These are phyloP conservation scores for Mycena leptocephala DNA, from an alignment of 768 basidiomycete species.

Conservation along the genomic window DNA sequence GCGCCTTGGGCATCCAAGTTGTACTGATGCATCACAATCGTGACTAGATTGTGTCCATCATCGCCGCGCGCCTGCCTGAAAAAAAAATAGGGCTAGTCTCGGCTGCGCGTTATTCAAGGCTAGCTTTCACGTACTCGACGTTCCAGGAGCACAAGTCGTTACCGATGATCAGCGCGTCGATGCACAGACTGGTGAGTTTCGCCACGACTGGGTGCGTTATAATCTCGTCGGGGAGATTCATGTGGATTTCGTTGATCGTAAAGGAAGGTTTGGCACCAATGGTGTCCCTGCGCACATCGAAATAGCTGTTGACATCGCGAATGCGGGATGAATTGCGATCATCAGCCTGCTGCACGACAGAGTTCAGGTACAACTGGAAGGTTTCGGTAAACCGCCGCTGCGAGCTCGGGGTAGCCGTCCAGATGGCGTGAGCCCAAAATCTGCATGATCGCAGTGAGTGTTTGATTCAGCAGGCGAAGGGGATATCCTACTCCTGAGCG, in stretches of 20 bases:
- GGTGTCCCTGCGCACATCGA: conserved; percentile 58
- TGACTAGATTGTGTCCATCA: conserved; percentile 62
- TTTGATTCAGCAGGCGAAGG: too few relatives aligned
- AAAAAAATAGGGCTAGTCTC: too few relatives aligned
- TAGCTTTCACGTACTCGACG: conserved; percentile 20
- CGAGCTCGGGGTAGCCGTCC: conserved; percentile 36
- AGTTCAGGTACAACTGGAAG: conserved; percentile 54
- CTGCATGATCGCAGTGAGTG: too few relatives aligned
- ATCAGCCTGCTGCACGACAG: conserved; percentile 59
- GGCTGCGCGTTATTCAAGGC: too few relatives aligned
- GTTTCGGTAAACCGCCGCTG: conserved; percentile 55
- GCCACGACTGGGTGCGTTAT: conserved; percentile 57
- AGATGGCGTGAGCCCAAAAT: too few relatives aligned
- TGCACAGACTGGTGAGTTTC: conserved; percentile 43
- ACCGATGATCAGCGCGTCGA: conserved; percentile 54
- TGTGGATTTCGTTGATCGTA: conserved; percentile 51
- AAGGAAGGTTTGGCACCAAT: conserved; percentile 60
- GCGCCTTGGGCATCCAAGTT: conserved; percentile 57
- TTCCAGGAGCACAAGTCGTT: conserved; percentile 51
- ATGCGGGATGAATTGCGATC: conserved; percentile 54
- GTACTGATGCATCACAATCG: conserved; percentile 65
- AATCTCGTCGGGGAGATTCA: conserved; percentile 60
- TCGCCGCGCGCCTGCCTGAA: conserved; percentile 50
- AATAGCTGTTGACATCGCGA: conserved; percentile 58
- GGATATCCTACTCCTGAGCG: too few relatives aligned